Evolutionary conservation across 208 protist genomes (phyloP), one percentile per base, ranked within the genome.

Genomic region (Trypanosoma platydactyli): DNA sequence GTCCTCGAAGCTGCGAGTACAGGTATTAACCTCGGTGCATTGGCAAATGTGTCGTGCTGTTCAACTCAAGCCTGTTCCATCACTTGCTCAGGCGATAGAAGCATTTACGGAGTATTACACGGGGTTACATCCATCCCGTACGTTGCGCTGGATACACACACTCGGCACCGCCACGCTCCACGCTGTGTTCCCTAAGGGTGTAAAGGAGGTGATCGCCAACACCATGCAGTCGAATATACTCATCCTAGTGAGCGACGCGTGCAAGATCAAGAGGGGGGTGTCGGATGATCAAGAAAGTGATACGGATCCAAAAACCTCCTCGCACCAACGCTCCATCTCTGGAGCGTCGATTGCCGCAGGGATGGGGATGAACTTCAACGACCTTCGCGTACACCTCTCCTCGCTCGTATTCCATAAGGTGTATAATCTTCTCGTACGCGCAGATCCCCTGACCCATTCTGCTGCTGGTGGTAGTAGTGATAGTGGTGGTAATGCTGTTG

Each of bases 21-120:
- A 83, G 48, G 59, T 88, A 9, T 63, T 88, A 29, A 83, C 75
- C 46, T 67, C 76, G 3, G 80, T 77, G 22, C 84, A 87, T 52
- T 83, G 73, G 77, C 76, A 80, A 0, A 63, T 75, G 24, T 79
- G 74, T 30, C 35, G 46, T 29, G 41, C 44, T 13, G 4, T 69
- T 12, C 51, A 33, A 2, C 38, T 81, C n/a, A 15, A 25, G 27
- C 77, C 78, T 40, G 80, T 81, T 52, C n/a, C 30, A 5, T 76
- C 79, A 16, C 77, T 92, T 11, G 56, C 55, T 11, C 25, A n/a
- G 3, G 76, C 72, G 30, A 79, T 82, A 48, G 42, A 74, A 13
- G 68, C 54, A 18, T 92, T 91, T 55, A 72, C 72, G 40, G 52
- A 30, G n/a, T 86, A 79, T 77, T 94, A 94, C 69, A 63, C 51